Percentiles rank a stretch among this genome's conserved stretches.
phyloP scores from a whole-genome alignment of 495 filamentous ascomycete species.

The Xylaria bambusicola region DNA sequence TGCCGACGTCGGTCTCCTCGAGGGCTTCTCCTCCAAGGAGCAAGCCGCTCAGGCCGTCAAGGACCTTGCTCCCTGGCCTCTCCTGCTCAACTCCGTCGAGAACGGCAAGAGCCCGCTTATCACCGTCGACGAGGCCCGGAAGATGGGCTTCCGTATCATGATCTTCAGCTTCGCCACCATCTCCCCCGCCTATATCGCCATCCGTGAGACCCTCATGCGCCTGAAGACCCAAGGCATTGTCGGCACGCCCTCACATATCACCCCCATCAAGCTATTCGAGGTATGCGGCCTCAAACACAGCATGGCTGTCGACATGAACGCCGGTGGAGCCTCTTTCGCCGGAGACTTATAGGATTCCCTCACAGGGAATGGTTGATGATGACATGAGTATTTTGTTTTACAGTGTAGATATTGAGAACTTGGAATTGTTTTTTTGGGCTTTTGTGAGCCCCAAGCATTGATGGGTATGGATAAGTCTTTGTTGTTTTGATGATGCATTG shows the following conservation, averaged over 20 bases:
- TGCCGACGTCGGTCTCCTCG: slow-evolving; percentile 66
- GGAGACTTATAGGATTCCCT: slow-evolving; percentile 11
- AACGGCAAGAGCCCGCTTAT: slow-evolving; percentile 61
- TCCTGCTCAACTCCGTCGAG: slow-evolving; percentile 66
- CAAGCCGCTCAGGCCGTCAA: slow-evolving; percentile 53
- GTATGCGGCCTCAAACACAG: slow-evolving; percentile 61
- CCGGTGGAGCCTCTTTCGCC: slow-evolving; percentile 47
- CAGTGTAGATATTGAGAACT: background rate
- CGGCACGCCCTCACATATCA: slow-evolving; percentile 48
- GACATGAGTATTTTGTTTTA: background rate
- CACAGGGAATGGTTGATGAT: background rate
- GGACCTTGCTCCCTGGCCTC: slow-evolving; percentile 59
- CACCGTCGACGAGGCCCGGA: slow-evolving; percentile 55
- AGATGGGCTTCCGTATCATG: slow-evolving; percentile 67
- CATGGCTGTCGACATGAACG: slow-evolving; percentile 57
- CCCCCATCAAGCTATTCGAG: slow-evolving; percentile 36
- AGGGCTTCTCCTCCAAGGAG: slow-evolving; percentile 61
- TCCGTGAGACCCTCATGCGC: slow-evolving; percentile 46
- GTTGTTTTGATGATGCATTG: background rate
- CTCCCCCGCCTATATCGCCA: slow-evolving; percentile 55
- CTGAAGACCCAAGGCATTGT: slow-evolving; percentile 53
- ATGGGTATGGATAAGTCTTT: too few relatives aligned
- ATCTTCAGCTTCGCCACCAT: slow-evolving; percentile 60
- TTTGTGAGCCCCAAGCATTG: too few relatives aligned
- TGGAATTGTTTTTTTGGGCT: background rate